These are phyloP conservation scores for Fragilariopsis cylindrus DNA, from an alignment of 108 stramenopile genomes.

Conservation along the genomic window DNA sequence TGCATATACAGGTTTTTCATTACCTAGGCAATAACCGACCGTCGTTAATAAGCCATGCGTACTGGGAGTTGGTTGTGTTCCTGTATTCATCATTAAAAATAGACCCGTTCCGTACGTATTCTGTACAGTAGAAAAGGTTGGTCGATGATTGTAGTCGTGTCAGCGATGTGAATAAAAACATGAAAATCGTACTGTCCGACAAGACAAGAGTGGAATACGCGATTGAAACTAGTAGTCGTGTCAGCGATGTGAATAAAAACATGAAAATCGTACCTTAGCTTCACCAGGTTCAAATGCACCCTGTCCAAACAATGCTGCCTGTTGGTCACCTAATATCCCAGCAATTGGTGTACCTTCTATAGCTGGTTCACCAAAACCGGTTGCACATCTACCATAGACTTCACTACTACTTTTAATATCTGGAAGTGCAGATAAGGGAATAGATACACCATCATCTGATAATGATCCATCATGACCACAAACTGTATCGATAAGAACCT, in stretches of 20 bases:
- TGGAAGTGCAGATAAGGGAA: slow-evolving; percentile 69
- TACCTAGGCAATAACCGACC: slow-evolving; percentile 89
- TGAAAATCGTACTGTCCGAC: too few species aligned
- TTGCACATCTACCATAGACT: slow-evolving; percentile 34
- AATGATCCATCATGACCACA: slow-evolving; percentile 42
- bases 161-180: too few species aligned
- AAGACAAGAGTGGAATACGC: too few species aligned
- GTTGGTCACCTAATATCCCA: slow-evolving; percentile 95
- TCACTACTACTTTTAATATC: slow-evolving; percentile 68
- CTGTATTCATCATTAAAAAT: slow-evolving; percentile 99
- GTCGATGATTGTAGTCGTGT: too few species aligned
- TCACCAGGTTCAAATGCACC: slow-evolving; percentile 87
- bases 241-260: too few species aligned
- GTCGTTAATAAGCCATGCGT: slow-evolving; percentile 96
- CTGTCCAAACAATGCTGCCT: slow-evolving; percentile 95
- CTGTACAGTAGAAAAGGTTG: not conserved
- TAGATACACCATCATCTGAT: not conserved
- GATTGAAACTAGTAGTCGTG: too few species aligned
- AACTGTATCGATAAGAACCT: slow-evolving; percentile 62
- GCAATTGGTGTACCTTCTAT: slow-evolving; percentile 78
- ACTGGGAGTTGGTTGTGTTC: slow-evolving; percentile 52
- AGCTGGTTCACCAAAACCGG: slow-evolving; percentile 34
- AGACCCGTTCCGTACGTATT: slow-evolving; percentile 98
- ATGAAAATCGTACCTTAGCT: slow-evolving; percentile 50
- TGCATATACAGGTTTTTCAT: slow-evolving; percentile 69